A percentile compares a stretch with the other conserved stretches of the same genome.
Evolutionary conservation across 192 early-diverging fungal species (phyloP).

Genomic region (Backusella circina): DNA sequence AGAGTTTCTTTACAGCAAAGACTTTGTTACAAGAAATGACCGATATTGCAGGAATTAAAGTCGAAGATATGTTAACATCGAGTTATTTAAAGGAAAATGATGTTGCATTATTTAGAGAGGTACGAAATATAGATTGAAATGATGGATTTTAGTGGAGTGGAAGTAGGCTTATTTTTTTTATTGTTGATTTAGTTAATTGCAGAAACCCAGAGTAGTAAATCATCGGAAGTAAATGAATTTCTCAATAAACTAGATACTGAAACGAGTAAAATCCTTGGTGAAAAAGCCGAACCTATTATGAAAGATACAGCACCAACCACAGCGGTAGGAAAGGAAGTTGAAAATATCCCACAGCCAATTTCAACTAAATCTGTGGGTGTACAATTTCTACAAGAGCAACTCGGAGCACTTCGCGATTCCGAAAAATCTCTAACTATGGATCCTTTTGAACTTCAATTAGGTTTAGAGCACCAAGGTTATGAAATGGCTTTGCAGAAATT

Average conservation of each 20-base stretch:
- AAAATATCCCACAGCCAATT: slow-evolving; percentile 7
- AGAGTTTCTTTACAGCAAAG: slow-evolving; percentile 41
- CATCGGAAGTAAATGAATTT: slow-evolving; percentile 28
- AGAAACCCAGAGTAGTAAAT: slow-evolving; percentile 4
- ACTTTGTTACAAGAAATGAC: slow-evolving; percentile 47
- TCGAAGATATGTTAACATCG: slow-evolving; percentile 29
- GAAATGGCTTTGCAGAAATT: slow-evolving; percentile 68
- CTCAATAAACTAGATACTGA: slow-evolving; percentile 25
- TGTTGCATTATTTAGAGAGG: slow-evolving; percentile 38
- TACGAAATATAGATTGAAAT: slow-evolving; percentile 4
- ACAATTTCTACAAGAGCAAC: slow-evolving; percentile 63
- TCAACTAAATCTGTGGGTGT: slow-evolving; percentile 64
- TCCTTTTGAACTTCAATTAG: slow-evolving; percentile 70
- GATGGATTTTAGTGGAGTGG: not conserved
- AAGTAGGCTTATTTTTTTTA: not conserved
- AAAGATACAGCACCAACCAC: not conserved
- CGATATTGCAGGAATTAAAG: slow-evolving; percentile 11
- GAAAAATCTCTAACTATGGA: slow-evolving; percentile 33
- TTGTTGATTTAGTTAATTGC: slow-evolving; percentile 17
- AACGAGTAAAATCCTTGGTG: slow-evolving; percentile 5
- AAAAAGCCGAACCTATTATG: not conserved
- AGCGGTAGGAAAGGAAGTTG: not conserved
- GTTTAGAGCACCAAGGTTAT: slow-evolving; percentile 80
- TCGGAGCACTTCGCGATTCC: slow-evolving; percentile 49
- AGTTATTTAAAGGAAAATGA: slow-evolving; percentile 40